Evolutionary conservation across 164 flowering plant genomes (phyloP).

Genomic region (Cinnamomum chago): DNA sequence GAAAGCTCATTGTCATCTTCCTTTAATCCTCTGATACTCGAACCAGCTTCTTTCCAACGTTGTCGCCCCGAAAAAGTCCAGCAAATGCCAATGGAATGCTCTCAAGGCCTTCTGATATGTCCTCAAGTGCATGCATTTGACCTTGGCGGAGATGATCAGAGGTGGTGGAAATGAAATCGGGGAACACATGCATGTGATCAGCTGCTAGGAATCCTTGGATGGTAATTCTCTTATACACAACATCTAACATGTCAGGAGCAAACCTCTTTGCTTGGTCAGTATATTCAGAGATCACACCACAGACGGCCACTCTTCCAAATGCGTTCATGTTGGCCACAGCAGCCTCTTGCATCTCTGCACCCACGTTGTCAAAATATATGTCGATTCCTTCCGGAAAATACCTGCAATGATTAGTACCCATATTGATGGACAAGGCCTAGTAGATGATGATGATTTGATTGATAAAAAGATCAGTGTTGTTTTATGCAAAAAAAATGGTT

Average conservation of each 20-base stretch:
- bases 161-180: conserved; percentile 41
- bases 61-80: conserved; percentile 56
- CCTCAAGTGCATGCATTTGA: conserved; percentile 40
- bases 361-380: conserved; percentile 85
- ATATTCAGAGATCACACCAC: conserved; percentile 67
- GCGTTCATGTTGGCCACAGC: conserved; percentile 65
- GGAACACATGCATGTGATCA: conserved; percentile 31
- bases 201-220: conserved; percentile 55
- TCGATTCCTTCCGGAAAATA: conserved; percentile 79
- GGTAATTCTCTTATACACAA: conserved; percentile 53
- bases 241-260: conserved; percentile 46
- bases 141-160: conserved; percentile 32
- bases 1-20: too few species aligned
- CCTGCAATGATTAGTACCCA: conserved; percentile 21
- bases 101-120: conserved; percentile 62
- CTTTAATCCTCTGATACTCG: conserved; percentile 35
- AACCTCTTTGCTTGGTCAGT: conserved; percentile 31
- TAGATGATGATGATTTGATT: too few species aligned
- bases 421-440: too few species aligned
- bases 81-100: conserved; percentile 54
- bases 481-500: too few species aligned
- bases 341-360: conserved; percentile 69
- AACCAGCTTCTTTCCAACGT: conserved; percentile 63
- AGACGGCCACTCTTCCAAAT: conserved; percentile 58
- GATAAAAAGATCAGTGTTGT: too few species aligned